Evolutionary conservation across 2,329 filamentous ascomycete species (phyloP).

Genomic region (Trichoderma arundinaceum): DNA sequence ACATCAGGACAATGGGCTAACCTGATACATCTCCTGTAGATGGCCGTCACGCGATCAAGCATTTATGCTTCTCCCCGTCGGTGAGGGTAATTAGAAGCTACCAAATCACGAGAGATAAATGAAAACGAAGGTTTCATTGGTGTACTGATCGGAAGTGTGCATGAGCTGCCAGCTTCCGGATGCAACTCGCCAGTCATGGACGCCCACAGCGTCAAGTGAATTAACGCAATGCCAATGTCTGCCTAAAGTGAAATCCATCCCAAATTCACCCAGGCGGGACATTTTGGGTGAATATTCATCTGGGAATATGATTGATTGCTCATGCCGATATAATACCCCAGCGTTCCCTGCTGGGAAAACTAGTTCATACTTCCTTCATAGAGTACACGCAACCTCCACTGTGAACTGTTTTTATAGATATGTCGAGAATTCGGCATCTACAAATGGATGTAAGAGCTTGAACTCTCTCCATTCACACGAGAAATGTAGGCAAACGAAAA

Average conservation of each 20-base stretch:
- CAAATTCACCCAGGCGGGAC: not conserved
- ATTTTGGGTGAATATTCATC: too few species aligned
- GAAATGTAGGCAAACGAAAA: too few species aligned
- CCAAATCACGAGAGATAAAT: not conserved
- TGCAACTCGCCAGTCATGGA: not conserved
- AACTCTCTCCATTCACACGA: too few species aligned
- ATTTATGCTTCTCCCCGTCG: not conserved
- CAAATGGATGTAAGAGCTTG: too few species aligned
- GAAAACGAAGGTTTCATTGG: not conserved
- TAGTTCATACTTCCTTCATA: too few species aligned
- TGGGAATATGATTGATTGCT: not conserved
- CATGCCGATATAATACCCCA: not conserved
- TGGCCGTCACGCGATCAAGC: not conserved
- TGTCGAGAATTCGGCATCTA: too few species aligned
- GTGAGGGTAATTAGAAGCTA: not conserved
- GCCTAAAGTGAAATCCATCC: not conserved
- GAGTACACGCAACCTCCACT: too few species aligned
- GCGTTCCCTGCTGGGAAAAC: too few species aligned
- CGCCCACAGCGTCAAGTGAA: not conserved
- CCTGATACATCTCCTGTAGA: not conserved
- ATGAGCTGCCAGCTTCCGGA: not conserved
- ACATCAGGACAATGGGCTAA: too few species aligned
- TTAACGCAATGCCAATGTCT: not conserved
- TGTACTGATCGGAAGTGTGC: not conserved
- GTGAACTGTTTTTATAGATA: too few species aligned